Conservation (phyloP, 2,329 filamentous ascomycete species). For the Hysterium pulicare region DNA sequence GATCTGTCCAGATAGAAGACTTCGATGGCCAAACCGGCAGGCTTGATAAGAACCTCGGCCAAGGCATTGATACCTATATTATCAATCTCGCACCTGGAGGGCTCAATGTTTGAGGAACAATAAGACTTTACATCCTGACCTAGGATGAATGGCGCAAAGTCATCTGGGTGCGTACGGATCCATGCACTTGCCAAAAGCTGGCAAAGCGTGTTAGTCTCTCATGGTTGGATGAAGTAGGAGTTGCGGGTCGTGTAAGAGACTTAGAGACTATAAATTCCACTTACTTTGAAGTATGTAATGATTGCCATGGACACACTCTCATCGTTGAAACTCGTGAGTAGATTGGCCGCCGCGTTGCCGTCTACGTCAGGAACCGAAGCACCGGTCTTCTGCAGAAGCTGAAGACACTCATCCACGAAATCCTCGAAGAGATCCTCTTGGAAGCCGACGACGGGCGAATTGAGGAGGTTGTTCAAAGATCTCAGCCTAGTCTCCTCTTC, state of each 20-base stretch:
- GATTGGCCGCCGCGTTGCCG: slow-evolving; percentile 47
- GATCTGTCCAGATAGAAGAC: slow-evolving; percentile 90
- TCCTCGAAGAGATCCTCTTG: slow-evolving; percentile 71
- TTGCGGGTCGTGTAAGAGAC: slow-evolving; percentile 3
- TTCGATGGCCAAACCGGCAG: slow-evolving; percentile 74
- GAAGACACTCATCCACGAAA: slow-evolving; percentile 72
- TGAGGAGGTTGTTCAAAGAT: slow-evolving; percentile 67
- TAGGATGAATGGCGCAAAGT: slow-evolving; percentile 70
- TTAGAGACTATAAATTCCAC: slow-evolving; percentile 9
- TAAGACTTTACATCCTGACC: slow-evolving; percentile 61
- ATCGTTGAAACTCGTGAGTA: slow-evolving; percentile 73
- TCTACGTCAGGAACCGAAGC: slow-evolving; percentile 54
- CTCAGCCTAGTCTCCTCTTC: slow-evolving; percentile 70
- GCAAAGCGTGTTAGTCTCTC: slow-evolving; percentile 10
- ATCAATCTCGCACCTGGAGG: slow-evolving; percentile 80
- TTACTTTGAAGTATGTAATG: slow-evolving; percentile 75
- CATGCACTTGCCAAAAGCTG: slow-evolving; percentile 80
- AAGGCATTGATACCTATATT: slow-evolving; percentile 79
- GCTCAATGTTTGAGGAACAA: slow-evolving; percentile 67
- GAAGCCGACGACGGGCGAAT: slow-evolving; percentile 67
- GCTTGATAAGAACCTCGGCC: slow-evolving; percentile 74
- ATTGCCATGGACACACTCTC: slow-evolving; percentile 65
- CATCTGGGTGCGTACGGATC: slow-evolving; percentile 69
- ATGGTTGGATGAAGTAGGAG: neutral
- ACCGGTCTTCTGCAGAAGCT: slow-evolving; percentile 63